A percentile compares a stretch with the other conserved stretches of the same genome.
These are phyloP conservation scores for Hymenotorrendiella dingleyae DNA, from an alignment of 2,329 filamentous ascomycete species.

Conservation along the genomic window DNA sequence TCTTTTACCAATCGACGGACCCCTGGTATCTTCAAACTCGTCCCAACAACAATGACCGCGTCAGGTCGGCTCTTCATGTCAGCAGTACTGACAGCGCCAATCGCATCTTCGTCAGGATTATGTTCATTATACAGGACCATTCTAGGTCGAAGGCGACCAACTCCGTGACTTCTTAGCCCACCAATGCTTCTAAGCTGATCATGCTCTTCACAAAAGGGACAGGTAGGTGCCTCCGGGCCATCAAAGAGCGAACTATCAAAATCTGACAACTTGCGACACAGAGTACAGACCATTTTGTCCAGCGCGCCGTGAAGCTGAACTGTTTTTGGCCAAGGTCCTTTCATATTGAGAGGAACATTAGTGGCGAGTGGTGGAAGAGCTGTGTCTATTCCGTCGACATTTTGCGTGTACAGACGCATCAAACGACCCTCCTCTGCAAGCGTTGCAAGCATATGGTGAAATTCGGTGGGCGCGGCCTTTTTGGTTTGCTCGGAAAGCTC, in stretches of 20 bases:
- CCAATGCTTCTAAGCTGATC: conserved; percentile 72
- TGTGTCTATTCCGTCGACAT: conserved; percentile 93
- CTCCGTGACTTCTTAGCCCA: conserved; percentile 87
- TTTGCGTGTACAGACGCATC: conserved; percentile 89
- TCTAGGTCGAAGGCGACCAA: conserved; percentile 81
- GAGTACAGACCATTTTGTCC: conserved; percentile 94
- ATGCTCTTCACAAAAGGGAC: conserved; percentile 64
- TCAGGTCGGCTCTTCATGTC: conserved; percentile 84
- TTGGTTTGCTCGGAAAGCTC: conserved; percentile 75
- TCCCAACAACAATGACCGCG: conserved; percentile 90
- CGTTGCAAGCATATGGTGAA: conserved; percentile 90
- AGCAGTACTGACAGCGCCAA: conserved; percentile 81
- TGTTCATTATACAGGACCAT: conserved; percentile 98
- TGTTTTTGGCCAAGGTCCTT: conserved; percentile 88
- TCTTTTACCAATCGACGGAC: conserved; percentile 85
- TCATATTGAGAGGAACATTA: conserved; percentile 70
- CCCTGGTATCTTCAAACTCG: conserved; percentile 90
- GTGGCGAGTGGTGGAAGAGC: conserved; percentile 74
- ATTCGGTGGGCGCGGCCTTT: conserved; percentile 73
- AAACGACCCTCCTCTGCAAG: conserved; percentile 82
- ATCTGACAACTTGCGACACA: conserved; percentile 71
- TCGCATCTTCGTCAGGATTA: conserved; percentile 94
- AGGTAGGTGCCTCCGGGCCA: conserved; percentile 77
- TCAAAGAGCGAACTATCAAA: conserved; percentile 78
- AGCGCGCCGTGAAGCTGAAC: conserved; percentile 91